Base-by-base conservation (phyloP, 1,284 basidiomycete genomes). In the Tilletia walkeri region DNA sequence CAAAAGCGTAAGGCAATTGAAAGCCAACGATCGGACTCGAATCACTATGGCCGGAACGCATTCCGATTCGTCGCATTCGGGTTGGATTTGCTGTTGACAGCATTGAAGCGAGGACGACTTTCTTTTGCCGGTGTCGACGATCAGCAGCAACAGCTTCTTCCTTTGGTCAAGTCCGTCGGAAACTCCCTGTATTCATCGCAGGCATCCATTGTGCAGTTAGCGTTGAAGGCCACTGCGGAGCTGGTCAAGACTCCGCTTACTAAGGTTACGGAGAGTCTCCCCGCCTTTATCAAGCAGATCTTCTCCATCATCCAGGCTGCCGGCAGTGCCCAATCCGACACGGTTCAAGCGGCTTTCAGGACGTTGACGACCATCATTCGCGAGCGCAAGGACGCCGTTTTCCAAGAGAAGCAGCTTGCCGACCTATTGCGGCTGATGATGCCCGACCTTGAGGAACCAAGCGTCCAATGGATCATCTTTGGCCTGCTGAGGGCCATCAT, bases 371-470 rank as follows among this genome's bases (percentile, higher is more conserved):
- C 89, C 9, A 89, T 98, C 75, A 87, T 99, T 45, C 90, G 96
- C 34, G 93, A 95, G 76, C 91, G 91, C 72, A 89, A 91, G 24
- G 85, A 88, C 5, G 90, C 92, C 1, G 88, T 92, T 73, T 86
- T 98, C 48, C 91, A 92, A 75, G 95, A 98, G 83, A 90, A 91
- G 76, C 95, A 99, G 80, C 87, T 99, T 14, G 87, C 91, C 18
- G 93, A 91, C 82, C 87, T 99, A 14, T 88, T 97, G 48, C 90
- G 93, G 80, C 88, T 98, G 56, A 87, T 98, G 49, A 85, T 88
- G 0, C 94, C 95, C 0, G 95, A 99, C 80, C 85, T 99, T n/a
- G 95, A 99, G 84, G 96, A 99, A 69, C 90, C 92, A 0, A 90
- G 93, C 6, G 76, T 76, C 5, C 96, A 99, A 84, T 88, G 88